These are phyloP conservation scores for Aphanomyces invadans DNA, from an alignment of 352 stramenopile genomes.

Conservation along the genomic window DNA sequence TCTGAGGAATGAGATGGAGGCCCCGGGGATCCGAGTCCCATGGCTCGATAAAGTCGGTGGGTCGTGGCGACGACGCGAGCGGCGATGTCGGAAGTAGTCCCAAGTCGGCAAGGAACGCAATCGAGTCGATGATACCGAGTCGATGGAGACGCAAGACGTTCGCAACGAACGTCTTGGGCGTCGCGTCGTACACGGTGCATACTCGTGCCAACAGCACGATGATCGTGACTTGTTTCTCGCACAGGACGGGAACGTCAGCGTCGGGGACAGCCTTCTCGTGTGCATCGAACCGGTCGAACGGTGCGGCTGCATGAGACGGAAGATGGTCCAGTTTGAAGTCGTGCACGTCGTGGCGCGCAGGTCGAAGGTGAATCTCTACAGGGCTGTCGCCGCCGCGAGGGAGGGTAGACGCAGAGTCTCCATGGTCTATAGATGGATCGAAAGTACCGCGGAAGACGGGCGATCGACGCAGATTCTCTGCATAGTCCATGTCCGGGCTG, in stretches of 20 bases:
- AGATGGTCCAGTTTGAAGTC: not conserved
- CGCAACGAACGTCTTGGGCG: conserved; percentile 25
- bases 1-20: conserved; percentile 8
- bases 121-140: conserved; percentile 26
- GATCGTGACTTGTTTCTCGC: conserved; percentile 23
- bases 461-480: conserved; percentile 21
- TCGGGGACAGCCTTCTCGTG: conserved; percentile 3
- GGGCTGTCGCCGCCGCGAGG: not conserved
- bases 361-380: not conserved
- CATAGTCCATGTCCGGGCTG: conserved; percentile 10
- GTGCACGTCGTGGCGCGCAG: conserved; percentile 16
- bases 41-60: conserved; percentile 8
- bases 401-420: not conserved
- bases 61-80: not conserved
- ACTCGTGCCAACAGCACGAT: conserved; percentile 24
- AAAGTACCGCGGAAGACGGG: conserved; percentile 22
- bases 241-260: conserved; percentile 12
- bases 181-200: conserved; percentile 25
- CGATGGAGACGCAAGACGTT: conserved; percentile 25
- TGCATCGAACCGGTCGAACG: not conserved
- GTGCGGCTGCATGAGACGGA: not conserved
- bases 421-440: conserved; percentile 11
- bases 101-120: conserved; percentile 34
- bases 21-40: conserved; percentile 2
- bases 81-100: conserved; percentile 30